Percentiles rank a stretch among this genome's conserved stretches.
Evolutionary conservation across 1,284 basidiomycete species (phyloP).

Genomic region (Ganoderma meredithae): DNA sequence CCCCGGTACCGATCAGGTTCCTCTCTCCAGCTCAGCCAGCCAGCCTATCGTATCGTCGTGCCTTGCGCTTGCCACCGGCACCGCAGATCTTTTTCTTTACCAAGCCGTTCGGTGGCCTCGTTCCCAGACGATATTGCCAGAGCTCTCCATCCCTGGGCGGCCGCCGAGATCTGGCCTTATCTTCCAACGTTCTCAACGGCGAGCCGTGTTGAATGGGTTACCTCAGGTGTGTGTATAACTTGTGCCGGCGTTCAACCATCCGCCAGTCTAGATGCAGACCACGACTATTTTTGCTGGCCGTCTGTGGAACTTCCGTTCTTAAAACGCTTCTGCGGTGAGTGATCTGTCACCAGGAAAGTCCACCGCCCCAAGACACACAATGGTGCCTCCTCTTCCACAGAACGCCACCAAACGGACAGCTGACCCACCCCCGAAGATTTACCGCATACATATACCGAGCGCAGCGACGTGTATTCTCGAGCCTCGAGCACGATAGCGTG

Average conservation of each 20-base stretch:
- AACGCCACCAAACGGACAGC: slow-evolving; percentile 14
- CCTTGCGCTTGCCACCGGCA: not conserved
- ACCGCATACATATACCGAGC: slow-evolving; percentile 32
- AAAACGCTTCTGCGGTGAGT: slow-evolving; percentile 2
- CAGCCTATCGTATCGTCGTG: not conserved
- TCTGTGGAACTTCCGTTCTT: not conserved
- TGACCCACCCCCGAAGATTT: slow-evolving; percentile 27
- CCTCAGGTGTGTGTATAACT: not conserved
- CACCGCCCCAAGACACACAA: not conserved
- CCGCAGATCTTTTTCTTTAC: not conserved
- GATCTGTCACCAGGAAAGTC: not conserved
- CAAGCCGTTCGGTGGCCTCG: not conserved
- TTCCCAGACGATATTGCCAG: not conserved
- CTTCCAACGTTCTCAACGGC: not conserved
- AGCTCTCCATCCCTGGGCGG: not conserved
- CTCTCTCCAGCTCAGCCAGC: not conserved
- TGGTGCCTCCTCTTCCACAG: slow-evolving; percentile 7
- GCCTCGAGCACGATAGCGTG: not conserved
- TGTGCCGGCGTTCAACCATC: not conserved
- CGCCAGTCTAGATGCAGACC: not conserved
- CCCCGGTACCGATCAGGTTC: slow-evolving; percentile 3
- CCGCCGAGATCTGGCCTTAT: not conserved
- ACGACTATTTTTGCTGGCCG: not conserved
- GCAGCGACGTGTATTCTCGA: not conserved
- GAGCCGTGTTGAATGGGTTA: not conserved